Conservation (phyloP, 2,329 filamentous ascomycete genomes). For the Berkeleyomyces basicola region DNA sequence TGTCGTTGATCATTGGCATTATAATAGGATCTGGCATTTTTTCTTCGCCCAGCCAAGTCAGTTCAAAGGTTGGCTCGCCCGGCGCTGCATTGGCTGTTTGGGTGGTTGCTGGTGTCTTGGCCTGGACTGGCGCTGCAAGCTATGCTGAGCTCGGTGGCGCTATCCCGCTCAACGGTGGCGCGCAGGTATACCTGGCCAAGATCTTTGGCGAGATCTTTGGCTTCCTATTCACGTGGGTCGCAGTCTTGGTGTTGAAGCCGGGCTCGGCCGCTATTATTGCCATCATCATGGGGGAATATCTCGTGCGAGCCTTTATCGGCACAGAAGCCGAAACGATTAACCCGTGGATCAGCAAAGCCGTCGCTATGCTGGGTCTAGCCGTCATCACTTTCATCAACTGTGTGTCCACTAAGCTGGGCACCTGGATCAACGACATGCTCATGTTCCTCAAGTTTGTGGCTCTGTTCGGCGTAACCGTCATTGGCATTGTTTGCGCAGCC, state of each 20-base stretch:
- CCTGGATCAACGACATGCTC: constrained; percentile 74
- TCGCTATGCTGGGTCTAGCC: constrained; percentile 61
- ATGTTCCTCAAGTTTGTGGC: constrained; percentile 97
- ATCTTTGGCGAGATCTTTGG: constrained; percentile 89
- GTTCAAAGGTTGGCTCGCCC: constrained; percentile 76
- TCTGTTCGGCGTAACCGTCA: constrained; percentile 69
- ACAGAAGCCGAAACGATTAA: constrained; percentile 69
- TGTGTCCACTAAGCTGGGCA: constrained; percentile 75
- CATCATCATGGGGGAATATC: constrained; percentile 95
- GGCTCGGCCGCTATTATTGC: constrained; percentile 86
- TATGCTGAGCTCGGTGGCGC: constrained; percentile 93
- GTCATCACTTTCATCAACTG: constrained; percentile 76
- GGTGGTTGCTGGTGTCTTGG: constrained; percentile 76
- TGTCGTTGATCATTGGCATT: constrained; percentile 78
- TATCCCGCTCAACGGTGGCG: constrained; percentile 85
- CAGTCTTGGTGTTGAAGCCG: constrained; percentile 84
- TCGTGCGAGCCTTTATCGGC: constrained; percentile 75
- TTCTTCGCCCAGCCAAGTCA: constrained; percentile 84
- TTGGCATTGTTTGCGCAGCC: constrained; percentile 72
- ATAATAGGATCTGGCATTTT: constrained; percentile 97
- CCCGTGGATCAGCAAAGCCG: constrained; percentile 78
- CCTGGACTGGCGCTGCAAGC: constrained; percentile 89
- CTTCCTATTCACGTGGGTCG: constrained; percentile 93
- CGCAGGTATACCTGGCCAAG: constrained; percentile 87
- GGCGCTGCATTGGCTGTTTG: constrained; percentile 84